Percentiles rank a stretch among this genome's conserved stretches.
Evolutionary conservation across 495 filamentous ascomycete species (phyloP).

Genomic region (Staphylotrichum tortipilum): DNA sequence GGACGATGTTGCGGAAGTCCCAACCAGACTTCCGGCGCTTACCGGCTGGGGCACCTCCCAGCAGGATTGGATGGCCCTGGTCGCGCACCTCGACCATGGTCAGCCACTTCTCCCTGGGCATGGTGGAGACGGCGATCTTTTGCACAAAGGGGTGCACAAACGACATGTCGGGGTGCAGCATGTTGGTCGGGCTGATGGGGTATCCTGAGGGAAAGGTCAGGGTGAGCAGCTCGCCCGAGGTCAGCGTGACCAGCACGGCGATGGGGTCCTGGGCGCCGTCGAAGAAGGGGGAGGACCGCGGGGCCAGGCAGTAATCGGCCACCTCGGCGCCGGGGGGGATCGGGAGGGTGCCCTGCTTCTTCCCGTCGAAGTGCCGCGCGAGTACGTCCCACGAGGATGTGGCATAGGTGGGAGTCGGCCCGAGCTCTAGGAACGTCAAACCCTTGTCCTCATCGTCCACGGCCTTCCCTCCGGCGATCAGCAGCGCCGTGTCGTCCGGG

Average conservation of each 20-base stretch:
- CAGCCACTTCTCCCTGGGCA: slow-evolving; percentile 76
- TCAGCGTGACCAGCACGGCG: slow-evolving; percentile 66
- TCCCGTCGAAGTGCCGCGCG: slow-evolving; percentile 65
- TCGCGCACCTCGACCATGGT: slow-evolving; percentile 70
- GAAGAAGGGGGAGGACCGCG: slow-evolving; percentile 73
- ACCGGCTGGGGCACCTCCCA: slow-evolving; percentile 1
- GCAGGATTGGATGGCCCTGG: slow-evolving; percentile 62
- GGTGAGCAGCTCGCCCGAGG: slow-evolving; percentile 79
- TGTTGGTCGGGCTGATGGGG: slow-evolving; percentile 82
- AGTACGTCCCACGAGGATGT: slow-evolving; percentile 84
- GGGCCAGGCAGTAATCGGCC: slow-evolving; percentile 74
- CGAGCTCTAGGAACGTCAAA: slow-evolving; percentile 81
- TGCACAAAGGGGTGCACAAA: slow-evolving; percentile 85
- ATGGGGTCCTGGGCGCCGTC: slow-evolving; percentile 84
- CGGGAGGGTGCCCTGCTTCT: slow-evolving; percentile 57
- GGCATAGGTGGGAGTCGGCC: slow-evolving; percentile 77
- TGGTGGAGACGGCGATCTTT: slow-evolving; percentile 52
- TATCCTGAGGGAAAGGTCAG: slow-evolving; percentile 86
- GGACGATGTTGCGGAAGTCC: slow-evolving; percentile 64
- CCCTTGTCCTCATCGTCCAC: slow-evolving; percentile 58
- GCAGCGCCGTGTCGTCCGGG: slow-evolving; percentile 81
- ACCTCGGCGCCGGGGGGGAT: slow-evolving; percentile 73
- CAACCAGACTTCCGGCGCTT: slow-evolving; percentile 63
- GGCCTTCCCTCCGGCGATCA: slow-evolving; percentile 73
- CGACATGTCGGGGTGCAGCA: slow-evolving; percentile 72